Conservation (phyloP, 1,139 yeast species). For the Insectozyma bohioensis region DNA sequence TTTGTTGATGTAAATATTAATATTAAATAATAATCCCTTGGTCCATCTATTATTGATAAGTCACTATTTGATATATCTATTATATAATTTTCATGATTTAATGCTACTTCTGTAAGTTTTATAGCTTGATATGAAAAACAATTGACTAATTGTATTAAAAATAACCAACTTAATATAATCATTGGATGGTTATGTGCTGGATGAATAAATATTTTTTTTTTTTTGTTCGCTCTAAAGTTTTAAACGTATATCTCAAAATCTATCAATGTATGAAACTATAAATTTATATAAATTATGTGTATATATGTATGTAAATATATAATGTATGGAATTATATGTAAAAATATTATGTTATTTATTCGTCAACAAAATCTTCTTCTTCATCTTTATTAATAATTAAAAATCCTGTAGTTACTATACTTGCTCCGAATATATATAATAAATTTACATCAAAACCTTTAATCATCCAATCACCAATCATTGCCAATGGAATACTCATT, state of each 20-base stretch:
- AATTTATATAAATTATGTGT: no score
- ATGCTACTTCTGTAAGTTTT: conserved; percentile 6
- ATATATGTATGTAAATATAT: no score
- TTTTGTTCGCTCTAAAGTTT: neutral
- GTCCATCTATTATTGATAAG: conserved; percentile 31
- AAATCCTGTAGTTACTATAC: conserved; percentile 76
- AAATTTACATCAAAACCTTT: conserved; percentile 61
- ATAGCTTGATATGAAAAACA: conserved; percentile 5
- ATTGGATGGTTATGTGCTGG: no score
- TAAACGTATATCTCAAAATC: neutral
- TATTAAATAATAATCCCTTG: conserved; percentile 39
- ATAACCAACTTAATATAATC: conserved; percentile 1
- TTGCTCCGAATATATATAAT: conserved; percentile 76
- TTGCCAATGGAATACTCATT: conserved; percentile 90
- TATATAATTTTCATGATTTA: conserved; percentile 14
- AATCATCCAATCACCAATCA: conserved; percentile 83
- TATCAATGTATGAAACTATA: no score
- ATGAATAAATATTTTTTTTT: conserved; percentile 2
- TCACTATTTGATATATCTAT: conserved; percentile 31
- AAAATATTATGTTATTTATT: conserved; percentile 14
- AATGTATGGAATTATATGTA: neutral
- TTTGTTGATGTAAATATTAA: conserved; percentile 36
- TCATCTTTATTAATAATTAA: conserved; percentile 80
- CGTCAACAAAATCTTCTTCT: conserved; percentile 49
- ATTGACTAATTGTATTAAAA: conserved; percentile 4